Conservation (phyloP, 2,329 filamentous ascomycete genomes). For the Fusarium drepaniforme region DNA sequence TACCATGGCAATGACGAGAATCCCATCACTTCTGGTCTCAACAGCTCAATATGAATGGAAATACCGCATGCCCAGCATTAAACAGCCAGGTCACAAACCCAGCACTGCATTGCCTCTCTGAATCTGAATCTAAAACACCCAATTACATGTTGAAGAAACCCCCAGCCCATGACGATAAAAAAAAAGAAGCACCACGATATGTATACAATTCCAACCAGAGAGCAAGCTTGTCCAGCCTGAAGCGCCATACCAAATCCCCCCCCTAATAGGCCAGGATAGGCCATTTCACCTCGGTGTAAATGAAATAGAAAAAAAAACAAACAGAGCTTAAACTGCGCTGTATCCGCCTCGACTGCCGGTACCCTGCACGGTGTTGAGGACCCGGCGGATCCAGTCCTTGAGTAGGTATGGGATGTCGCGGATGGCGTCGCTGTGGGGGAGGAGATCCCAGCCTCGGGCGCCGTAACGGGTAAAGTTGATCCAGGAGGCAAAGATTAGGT, state of each 20-base stretch:
- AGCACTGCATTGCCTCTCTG: conserved; percentile 12
- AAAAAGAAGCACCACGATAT: conserved; percentile 30
- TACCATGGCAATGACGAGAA: neutral
- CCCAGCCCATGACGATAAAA: conserved; percentile 3
- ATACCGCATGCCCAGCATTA: neutral
- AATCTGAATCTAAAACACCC: conserved; percentile 35
- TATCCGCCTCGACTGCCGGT: conserved; percentile 90
- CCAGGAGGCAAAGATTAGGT: conserved; percentile 98
- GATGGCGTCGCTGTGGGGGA: conserved; percentile 93
- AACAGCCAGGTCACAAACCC: neutral
- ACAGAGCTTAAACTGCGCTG: conserved; percentile 80
- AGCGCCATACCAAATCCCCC: conserved; percentile 38
- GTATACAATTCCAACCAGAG: conserved; percentile 42
- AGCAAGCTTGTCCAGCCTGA: conserved; percentile 38
- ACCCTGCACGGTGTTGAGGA: conserved; percentile 87
- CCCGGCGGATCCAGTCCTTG: conserved; percentile 86
- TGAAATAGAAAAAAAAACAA: conserved; percentile 6
- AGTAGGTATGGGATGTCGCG: conserved; percentile 92
- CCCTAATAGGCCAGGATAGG: neutral
- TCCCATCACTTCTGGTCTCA: neutral
- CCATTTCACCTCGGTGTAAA: neutral
- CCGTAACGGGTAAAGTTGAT: conserved; percentile 98
- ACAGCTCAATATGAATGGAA: neutral
- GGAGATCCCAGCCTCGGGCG: conserved; percentile 92
- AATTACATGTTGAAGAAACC: conserved; percentile 32